Conservation (phyloP, 2,329 filamentous ascomycete genomes). For the Paraphoma sp. region DNA sequence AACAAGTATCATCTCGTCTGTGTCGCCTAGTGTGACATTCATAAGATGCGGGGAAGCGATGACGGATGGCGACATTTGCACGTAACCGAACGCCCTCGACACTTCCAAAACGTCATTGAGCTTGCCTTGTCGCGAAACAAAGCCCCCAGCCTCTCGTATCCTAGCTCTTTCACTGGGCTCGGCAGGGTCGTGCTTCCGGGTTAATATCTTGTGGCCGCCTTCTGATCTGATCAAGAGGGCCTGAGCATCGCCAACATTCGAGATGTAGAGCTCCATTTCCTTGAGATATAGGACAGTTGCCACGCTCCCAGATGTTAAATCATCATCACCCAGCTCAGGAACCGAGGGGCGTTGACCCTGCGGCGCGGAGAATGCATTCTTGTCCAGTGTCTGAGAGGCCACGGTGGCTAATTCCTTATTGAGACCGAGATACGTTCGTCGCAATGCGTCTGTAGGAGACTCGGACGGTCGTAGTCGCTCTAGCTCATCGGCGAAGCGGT, state of each 20-base stretch:
- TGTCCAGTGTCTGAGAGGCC: constrained; percentile 80
- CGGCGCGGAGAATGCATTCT: constrained; percentile 54
- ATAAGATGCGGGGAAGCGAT: constrained; percentile 88
- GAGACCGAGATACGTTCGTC: constrained; percentile 83
- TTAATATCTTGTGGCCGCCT: constrained; percentile 81
- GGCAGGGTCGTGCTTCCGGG: constrained; percentile 90
- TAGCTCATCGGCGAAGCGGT: constrained; percentile 82
- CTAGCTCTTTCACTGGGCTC: constrained; percentile 83
- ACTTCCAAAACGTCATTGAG: constrained; percentile 91
- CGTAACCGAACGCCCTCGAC: constrained; percentile 93
- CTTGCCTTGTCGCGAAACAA: constrained; percentile 92
- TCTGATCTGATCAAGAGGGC: constrained; percentile 94
- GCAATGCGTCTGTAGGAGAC: constrained; percentile 79
- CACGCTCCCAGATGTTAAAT: constrained; percentile 87
- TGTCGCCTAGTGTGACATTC: constrained; percentile 79
- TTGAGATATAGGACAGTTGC: constrained; percentile 91
- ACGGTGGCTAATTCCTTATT: constrained; percentile 94
- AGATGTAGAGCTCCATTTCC: constrained; percentile 88
- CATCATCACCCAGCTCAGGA: constrained; percentile 84
- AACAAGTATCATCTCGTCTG: constrained; percentile 91
- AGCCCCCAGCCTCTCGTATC: constrained; percentile 93
- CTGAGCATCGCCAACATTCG: constrained; percentile 94
- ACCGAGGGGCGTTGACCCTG: constrained; percentile 64
- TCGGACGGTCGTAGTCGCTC: constrained; percentile 75
- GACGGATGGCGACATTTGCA: constrained; percentile 88